These are phyloP conservation scores for Boletus holoroseus DNA, from an alignment of 1,284 basidiomycete species.

Conservation along the genomic window DNA sequence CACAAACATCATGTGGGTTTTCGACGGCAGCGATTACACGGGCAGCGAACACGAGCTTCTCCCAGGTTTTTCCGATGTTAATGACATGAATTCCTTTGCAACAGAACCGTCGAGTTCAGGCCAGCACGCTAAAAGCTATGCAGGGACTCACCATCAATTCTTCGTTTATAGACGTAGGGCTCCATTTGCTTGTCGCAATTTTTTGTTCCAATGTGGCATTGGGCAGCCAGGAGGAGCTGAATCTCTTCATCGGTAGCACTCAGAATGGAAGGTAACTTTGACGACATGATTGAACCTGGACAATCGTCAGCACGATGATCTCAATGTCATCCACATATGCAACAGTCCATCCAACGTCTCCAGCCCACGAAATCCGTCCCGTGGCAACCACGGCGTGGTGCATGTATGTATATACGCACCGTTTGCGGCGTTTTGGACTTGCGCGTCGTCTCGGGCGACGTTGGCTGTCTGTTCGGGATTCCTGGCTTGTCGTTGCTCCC, in stretches of 20 bases:
- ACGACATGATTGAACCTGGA: slow-evolving; percentile 51
- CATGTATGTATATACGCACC: slow-evolving; percentile 18
- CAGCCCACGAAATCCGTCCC: slow-evolving; percentile 21
- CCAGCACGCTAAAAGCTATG: background rate
- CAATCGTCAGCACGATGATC: slow-evolving; percentile 19
- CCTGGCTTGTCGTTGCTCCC: slow-evolving; percentile 15
- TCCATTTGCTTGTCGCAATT: slow-evolving; percentile 99
- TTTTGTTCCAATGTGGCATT: slow-evolving; percentile 96
- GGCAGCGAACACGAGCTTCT: slow-evolving; percentile 94
- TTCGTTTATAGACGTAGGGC: slow-evolving; percentile 96
- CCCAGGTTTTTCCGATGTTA: slow-evolving; percentile 99
- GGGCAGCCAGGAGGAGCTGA: slow-evolving; percentile 89
- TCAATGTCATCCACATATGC: slow-evolving; percentile 34
- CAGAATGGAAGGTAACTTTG: slow-evolving; percentile 91
- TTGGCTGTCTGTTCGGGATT: slow-evolving; percentile 20
- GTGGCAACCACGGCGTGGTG: slow-evolving; percentile 15
- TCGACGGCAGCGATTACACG: slow-evolving; percentile 93
- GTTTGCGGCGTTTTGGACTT: slow-evolving; percentile 21
- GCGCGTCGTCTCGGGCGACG: slow-evolving; percentile 29
- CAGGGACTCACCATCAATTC: slow-evolving; percentile 75
- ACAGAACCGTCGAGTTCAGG: slow-evolving; percentile 8
- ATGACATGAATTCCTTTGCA: slow-evolving; percentile 84
- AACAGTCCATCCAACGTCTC: slow-evolving; percentile 30
- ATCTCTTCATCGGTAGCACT: slow-evolving; percentile 97
- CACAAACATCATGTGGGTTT: slow-evolving; percentile 97